Percentiles rank a stretch among this genome's conserved stretches.
Conservation (phyloP, 345 rosid species). For the Mangifera indica region DNA sequence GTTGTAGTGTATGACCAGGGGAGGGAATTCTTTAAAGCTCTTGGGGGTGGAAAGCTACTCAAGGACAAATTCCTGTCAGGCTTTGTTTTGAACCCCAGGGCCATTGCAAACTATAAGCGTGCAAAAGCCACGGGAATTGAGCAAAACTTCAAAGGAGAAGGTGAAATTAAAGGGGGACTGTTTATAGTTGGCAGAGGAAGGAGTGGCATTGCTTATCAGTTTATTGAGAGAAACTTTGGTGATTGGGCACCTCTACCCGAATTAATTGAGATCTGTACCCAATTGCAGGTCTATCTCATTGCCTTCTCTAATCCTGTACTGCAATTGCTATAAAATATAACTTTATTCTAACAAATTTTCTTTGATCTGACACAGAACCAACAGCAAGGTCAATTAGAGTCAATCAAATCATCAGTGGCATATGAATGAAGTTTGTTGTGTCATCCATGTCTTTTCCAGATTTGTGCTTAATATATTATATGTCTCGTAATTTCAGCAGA, state of each 20-base stretch:
- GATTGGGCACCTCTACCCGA: slow-evolving; percentile 68
- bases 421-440: slow-evolving; percentile 12
- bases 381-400: slow-evolving; percentile 32
- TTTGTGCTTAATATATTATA: background rate
- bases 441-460: slow-evolving; percentile 2
- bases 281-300: slow-evolving; percentile 44
- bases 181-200: slow-evolving; percentile 51
- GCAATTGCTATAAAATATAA: background rate
- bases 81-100: slow-evolving; percentile 58
- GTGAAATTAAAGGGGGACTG: slow-evolving; percentile 66
- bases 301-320: background rate
- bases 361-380: slow-evolving; percentile 38
- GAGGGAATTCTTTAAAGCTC: slow-evolving; percentile 66
- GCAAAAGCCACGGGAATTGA: slow-evolving; percentile 53
- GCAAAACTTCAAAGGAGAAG: slow-evolving; percentile 61
- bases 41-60: slow-evolving; percentile 58
- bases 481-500: background rate
- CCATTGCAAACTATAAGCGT: slow-evolving; percentile 62
- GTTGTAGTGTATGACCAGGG: slow-evolving; percentile 42
- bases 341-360: slow-evolving; percentile 14
- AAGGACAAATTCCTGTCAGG: slow-evolving; percentile 66
- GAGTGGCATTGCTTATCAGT: slow-evolving; percentile 58
- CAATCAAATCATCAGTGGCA: slow-evolving; percentile 15
- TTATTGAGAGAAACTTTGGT: slow-evolving; percentile 69
- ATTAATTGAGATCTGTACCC: slow-evolving; percentile 47